A percentile compares a stretch with the other conserved stretches of the same genome.
Evolutionary conservation across 2,329 filamentous ascomycete species (phyloP).

Genomic region (Talaromyces marneffei): DNA sequence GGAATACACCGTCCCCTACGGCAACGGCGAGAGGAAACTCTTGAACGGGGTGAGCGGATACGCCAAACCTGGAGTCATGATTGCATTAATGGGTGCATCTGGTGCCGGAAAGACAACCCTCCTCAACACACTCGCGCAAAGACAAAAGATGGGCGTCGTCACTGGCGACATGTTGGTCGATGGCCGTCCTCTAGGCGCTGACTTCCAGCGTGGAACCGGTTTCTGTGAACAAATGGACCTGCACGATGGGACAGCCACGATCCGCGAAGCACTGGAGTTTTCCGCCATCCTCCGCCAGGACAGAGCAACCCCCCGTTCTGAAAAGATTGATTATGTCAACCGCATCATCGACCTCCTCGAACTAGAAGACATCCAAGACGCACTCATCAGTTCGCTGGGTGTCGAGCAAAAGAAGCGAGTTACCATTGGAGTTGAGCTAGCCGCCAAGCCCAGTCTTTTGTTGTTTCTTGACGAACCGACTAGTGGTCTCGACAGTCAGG

Average conservation of each 20-base stretch:
- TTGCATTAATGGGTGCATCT: slow-evolving; percentile 74
- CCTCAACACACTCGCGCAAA: slow-evolving; percentile 69
- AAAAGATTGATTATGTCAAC: slow-evolving; percentile 63
- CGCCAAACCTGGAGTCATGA: slow-evolving; percentile 72
- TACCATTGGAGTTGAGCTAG: slow-evolving; percentile 68
- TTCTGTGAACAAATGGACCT: slow-evolving; percentile 69
- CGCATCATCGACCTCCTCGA: slow-evolving; percentile 62
- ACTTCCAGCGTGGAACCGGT: slow-evolving; percentile 64
- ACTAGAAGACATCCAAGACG: slow-evolving; percentile 61
- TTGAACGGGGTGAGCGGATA: slow-evolving; percentile 69
- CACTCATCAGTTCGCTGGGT: slow-evolving; percentile 58
- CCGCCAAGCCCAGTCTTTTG: slow-evolving; percentile 61
- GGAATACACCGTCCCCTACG: slow-evolving; percentile 66
- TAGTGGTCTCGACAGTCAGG: slow-evolving; percentile 63
- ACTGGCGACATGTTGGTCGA: slow-evolving; percentile 68
- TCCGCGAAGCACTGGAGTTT: slow-evolving; percentile 64
- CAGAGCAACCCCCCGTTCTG: slow-evolving; percentile 46
- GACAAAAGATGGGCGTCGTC: slow-evolving; percentile 60
- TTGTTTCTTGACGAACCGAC: slow-evolving; percentile 70
- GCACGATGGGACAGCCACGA: slow-evolving; percentile 61
- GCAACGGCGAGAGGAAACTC: slow-evolving; percentile 55
- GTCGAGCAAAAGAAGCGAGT: slow-evolving; percentile 67
- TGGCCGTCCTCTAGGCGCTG: slow-evolving; percentile 54
- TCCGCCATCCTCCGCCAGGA: slow-evolving; percentile 61
- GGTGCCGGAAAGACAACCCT: slow-evolving; percentile 81